Evolutionary conservation across 371 early-diverging fungal species (phyloP).

Genomic region (Lichtheimia corymbifera): DNA sequence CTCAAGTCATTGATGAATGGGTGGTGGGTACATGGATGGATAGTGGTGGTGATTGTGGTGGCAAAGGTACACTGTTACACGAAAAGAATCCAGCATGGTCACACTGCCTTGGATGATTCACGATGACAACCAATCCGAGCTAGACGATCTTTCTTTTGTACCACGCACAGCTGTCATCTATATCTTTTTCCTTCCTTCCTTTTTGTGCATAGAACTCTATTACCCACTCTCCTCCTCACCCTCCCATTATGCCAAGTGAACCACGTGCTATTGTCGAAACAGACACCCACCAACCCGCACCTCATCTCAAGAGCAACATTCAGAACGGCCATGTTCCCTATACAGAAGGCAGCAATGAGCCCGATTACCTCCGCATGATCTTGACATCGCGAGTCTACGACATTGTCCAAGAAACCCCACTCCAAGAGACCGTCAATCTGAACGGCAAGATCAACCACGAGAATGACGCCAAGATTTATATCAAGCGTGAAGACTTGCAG

Average conservation of each 20-base stretch:
- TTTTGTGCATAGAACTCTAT: background rate
- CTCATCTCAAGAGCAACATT: slow-evolving; percentile 17
- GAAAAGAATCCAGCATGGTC: too few species aligned
- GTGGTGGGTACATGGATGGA: too few species aligned
- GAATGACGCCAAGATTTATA: slow-evolving; percentile 62
- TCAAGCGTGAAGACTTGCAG: slow-evolving; percentile 96
- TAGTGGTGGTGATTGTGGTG: too few species aligned
- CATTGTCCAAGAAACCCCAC: slow-evolving; percentile 89
- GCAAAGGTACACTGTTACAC: too few species aligned
- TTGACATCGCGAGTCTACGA: slow-evolving; percentile 91
- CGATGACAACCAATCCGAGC: too few species aligned
- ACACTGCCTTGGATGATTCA: too few species aligned
- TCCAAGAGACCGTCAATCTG: slow-evolving; percentile 81
- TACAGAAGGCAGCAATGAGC: slow-evolving; percentile 20
- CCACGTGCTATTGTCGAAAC: slow-evolving; percentile 24
- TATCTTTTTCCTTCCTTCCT: too few species aligned
- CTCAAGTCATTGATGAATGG: too few species aligned
- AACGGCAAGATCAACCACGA: slow-evolving; percentile 53
- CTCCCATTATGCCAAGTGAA: slow-evolving; percentile 14
- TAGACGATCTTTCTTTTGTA: too few species aligned
- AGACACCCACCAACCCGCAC: slow-evolving; percentile 18
- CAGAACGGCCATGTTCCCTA: slow-evolving; percentile 9
- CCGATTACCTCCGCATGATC: slow-evolving; percentile 90
- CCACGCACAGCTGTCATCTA: too few species aligned
- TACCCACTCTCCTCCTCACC: background rate